phyloP scores from a whole-genome alignment of 768 basidiomycete genomes.

The Tylopilus vinaceipallidus region DNA sequence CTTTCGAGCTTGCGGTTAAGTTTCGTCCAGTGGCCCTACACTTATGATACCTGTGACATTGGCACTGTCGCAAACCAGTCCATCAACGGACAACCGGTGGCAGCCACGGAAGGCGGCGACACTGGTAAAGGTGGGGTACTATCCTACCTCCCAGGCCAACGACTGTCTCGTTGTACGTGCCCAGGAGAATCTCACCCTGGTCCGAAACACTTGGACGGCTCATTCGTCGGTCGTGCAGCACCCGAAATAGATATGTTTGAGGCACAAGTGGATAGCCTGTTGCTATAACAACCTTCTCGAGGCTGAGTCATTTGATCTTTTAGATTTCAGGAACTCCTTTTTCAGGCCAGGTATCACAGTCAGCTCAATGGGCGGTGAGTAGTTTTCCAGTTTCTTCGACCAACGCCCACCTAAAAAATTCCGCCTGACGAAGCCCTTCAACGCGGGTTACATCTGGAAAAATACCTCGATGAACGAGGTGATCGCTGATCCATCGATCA shows the following conservation, averaged over 20 bases:
- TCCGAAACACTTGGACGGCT: slow-evolving; percentile 68
- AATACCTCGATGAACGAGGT: slow-evolving; percentile 60
- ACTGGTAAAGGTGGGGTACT: slow-evolving; percentile 42
- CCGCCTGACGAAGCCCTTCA: slow-evolving; percentile 56
- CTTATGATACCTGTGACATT: slow-evolving; percentile 75
- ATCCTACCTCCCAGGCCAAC: slow-evolving; percentile 79
- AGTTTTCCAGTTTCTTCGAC: slow-evolving; percentile 4
- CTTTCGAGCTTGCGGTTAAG: background rate
- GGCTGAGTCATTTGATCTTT: slow-evolving; percentile 20
- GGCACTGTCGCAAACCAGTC: slow-evolving; percentile 85
- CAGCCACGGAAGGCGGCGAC: slow-evolving; percentile 62
- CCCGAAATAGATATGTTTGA: slow-evolving; percentile 93
- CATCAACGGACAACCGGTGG: slow-evolving; percentile 61
- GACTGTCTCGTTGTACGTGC: slow-evolving; percentile 86
- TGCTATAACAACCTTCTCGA: slow-evolving; percentile 11
- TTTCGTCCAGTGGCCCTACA: slow-evolving; percentile 57
- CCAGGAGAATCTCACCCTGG: slow-evolving; percentile 80
- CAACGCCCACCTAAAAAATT: background rate
- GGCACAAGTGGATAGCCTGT: slow-evolving; percentile 48
- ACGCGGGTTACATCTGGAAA: slow-evolving; percentile 66
- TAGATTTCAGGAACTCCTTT: slow-evolving; percentile 48
- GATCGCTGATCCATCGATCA: slow-evolving; percentile 54
- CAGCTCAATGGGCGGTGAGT: slow-evolving; percentile 78
- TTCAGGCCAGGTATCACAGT: slow-evolving; percentile 71
- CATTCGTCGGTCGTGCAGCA: slow-evolving; percentile 76